A percentile compares a stretch with the other conserved stretches of the same genome.
Conservation (phyloP, 2,329 filamentous ascomycete species). For the Ophiobolus disseminans region DNA sequence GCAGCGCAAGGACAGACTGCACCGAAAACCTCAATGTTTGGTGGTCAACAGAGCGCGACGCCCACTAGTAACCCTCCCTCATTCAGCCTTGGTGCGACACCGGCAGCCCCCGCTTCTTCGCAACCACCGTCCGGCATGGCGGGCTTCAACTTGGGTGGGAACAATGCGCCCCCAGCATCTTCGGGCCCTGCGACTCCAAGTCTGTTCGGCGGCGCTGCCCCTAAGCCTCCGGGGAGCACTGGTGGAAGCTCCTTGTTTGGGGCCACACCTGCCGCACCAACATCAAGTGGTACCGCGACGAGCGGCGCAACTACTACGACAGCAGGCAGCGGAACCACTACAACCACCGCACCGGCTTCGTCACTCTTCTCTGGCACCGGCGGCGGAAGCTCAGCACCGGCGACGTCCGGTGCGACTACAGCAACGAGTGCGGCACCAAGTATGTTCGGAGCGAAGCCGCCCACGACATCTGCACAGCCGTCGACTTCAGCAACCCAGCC, state of each 20-base stretch:
- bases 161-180: slow-evolving; percentile 27
- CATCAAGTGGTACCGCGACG: slow-evolving; percentile 24
- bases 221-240: slow-evolving; percentile 17
- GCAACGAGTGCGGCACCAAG: slow-evolving; percentile 9
- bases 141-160: slow-evolving; percentile 30
- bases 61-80: slow-evolving; percentile 37
- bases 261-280: slow-evolving; percentile 19
- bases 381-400: slow-evolving; percentile 24
- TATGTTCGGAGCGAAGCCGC: slow-evolving; percentile 30
- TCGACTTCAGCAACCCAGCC: slow-evolving; percentile 23
- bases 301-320: slow-evolving; percentile 27
- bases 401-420: slow-evolving; percentile 19
- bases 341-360: slow-evolving; percentile 24
- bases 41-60: slow-evolving; percentile 33
- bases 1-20: slow-evolving; percentile 43
- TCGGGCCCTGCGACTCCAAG: slow-evolving; percentile 28
- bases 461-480: slow-evolving; percentile 25
- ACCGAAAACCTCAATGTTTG: slow-evolving; percentile 41
- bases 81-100: slow-evolving; percentile 37
- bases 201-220: slow-evolving; percentile 28
- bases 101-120: slow-evolving; percentile 29
- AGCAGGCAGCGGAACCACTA: slow-evolving; percentile 20
- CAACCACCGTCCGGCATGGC: slow-evolving; percentile 28
- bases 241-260: slow-evolving; percentile 24
- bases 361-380: slow-evolving; percentile 29